Evolutionary conservation across 768 basidiomycete species (phyloP), one percentile per base, ranked within the genome.

Genomic region (Pisolithus tinctorius): DNA sequence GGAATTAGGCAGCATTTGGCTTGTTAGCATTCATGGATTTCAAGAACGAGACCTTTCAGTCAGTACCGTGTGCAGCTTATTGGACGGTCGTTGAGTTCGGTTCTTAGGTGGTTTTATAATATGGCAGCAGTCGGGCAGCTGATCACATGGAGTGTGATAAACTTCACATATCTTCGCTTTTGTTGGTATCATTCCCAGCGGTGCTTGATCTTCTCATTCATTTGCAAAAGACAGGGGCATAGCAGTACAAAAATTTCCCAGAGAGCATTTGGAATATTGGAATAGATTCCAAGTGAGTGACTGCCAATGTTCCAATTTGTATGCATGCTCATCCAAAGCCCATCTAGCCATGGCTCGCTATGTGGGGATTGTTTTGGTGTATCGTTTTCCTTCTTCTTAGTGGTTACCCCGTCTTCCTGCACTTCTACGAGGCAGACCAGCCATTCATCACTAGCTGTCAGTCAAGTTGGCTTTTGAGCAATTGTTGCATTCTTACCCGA

Each of bases 121-220:
- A 69, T 93, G 51, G 72, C 77, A 4, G 80, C 84, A 16, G 79
- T 82, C 20, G 82, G 77, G 36, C 82, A 82, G 3, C 84, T 86
- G 71, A 74, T 82, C 57, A 69, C 76, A 48, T 88, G 84, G 84
- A 76, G 73, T 55, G 60, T 77, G 40, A 83, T 85, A 63, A 83
- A 83, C 63, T 51, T 88, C 31, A 86, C 86, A 16, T 90, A 84
- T 67, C 59, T 86, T 49, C 78, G 67, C 66, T 88, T 84, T 73
- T 76, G 82, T 80, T 57, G 27, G 43, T 42, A 23, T 31, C 46
- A 10, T 20, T 7, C 29, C 16, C 3, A 10, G 10, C 31, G 9
- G 14, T 30, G 8, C 44, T 20, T 25, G 13, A 30, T 11, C 10
- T 29, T 13, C 43, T 37, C 31, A 51, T 11, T 13, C 17, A 34